Base-by-base conservation (phyloP, 2,329 filamentous ascomycete genomes). In the Gnomoniopsis sp. region DNA sequence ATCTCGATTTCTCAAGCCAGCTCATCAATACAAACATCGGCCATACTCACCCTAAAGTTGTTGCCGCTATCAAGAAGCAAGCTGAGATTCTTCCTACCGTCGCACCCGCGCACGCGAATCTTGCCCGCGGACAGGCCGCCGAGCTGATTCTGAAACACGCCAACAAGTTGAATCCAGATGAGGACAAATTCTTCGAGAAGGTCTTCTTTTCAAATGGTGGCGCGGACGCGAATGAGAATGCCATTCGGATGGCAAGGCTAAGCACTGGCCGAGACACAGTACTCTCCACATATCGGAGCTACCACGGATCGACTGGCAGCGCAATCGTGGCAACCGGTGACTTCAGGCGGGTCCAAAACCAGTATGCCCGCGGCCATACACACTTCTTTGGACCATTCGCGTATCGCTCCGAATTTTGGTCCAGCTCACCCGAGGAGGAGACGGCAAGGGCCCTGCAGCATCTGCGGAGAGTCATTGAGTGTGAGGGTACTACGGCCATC, bases 241-340 rank as follows among this genome's bases (percentile, higher is more conserved):
- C 59, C 30, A 61, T 61, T 30, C 59, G 59, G 15, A 59, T 61
- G 59, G 59, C 59, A 2, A 43, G 59, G 36, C 30, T 59, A 19
- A 59, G 56, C n/a, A 61, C 59, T 15, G 59, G 59, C 12, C 38
- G 59, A 8, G 59, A 61, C 49, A 61, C 59, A n/a, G 57, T 61
- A 23, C 59, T 61, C n/a, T 61, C 59, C 3, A 58, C 59, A 6
- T 61, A 61, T 44, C 52, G 59, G 14, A 61, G 59, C 44, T 66
- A 67, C 64, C 67, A 67, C 64, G 66, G 67, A 59, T 57, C 60
- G 59, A 64, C 59, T 8, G 58, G 56, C 1, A 51, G 52, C 10
- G 59, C 55, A 11, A 62, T 63, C 61, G 61, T 62, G 48, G 61
- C 63, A 44, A 63, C 63, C 50, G 65, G 64, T 46, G 64, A 64